Conservation (phyloP, 2,329 filamentous ascomycete genomes). For the Aspergillus sp. region DNA sequence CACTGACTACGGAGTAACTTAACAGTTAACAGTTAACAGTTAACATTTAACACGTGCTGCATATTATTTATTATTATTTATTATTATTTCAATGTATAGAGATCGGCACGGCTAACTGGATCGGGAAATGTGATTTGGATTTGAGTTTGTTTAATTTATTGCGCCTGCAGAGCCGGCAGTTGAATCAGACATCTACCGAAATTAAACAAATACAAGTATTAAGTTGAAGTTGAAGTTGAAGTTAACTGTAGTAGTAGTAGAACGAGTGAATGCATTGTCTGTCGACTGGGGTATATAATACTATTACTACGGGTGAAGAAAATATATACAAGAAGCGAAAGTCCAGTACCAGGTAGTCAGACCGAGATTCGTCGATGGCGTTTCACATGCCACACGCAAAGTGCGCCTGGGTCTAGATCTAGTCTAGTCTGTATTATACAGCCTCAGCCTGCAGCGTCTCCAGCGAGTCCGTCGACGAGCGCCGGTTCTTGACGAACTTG, state of each 20-base stretch:
- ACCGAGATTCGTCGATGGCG: not conserved
- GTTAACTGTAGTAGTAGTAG: too few species aligned
- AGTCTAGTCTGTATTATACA: not conserved
- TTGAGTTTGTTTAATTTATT: too few species aligned
- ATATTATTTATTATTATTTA: too few species aligned
- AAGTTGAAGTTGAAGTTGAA: too few species aligned
- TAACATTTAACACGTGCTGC: too few species aligned
- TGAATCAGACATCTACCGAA: too few species aligned
- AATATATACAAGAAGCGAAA: not conserved
- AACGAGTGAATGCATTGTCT: too few species aligned
- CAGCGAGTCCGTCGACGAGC: not conserved
- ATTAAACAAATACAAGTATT: too few species aligned
- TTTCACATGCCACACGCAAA: not conserved
- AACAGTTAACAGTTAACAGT: too few species aligned
- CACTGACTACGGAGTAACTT: constrained; percentile 13
- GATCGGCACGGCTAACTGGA: not conserved
- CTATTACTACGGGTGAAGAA: not conserved
- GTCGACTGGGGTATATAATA: not conserved
- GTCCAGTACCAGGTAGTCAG: not conserved
- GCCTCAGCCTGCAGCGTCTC: not conserved
- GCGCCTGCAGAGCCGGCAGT: too few species aligned
- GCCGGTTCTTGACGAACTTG: constrained; percentile 27
- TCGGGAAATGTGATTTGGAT: not conserved
- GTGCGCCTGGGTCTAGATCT: not conserved
- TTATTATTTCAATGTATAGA: not conserved